These are phyloP conservation scores for Spergularia bocconei DNA, from an alignment of 148 eudicot genomes.

Conservation along the genomic window DNA sequence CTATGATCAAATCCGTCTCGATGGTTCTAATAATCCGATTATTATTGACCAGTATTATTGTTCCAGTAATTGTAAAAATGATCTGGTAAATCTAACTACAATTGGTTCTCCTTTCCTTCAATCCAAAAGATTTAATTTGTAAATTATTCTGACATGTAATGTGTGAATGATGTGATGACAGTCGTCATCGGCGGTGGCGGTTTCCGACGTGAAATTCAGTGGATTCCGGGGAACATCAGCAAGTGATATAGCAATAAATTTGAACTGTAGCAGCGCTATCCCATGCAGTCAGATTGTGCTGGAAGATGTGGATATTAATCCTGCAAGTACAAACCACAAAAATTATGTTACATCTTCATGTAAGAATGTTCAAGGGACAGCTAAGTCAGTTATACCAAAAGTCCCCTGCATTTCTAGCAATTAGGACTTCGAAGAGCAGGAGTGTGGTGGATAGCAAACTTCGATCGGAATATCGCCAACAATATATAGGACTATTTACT, in stretches of 20 bases:
- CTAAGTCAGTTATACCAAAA: neutral
- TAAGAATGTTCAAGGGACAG: neutral
- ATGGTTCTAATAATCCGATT: slow-evolving; percentile 37
- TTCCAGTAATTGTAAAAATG: too few species aligned
- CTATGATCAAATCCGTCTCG: slow-evolving; percentile 35
- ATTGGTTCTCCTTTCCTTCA: too few species aligned
- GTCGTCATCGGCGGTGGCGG: slow-evolving; percentile 11
- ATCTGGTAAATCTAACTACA: too few species aligned
- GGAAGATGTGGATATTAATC: neutral
- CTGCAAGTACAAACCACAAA: neutral
- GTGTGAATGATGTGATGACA: neutral
- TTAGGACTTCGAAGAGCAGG: too few species aligned
- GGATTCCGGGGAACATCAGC: slow-evolving; percentile 19
- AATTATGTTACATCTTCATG: neutral
- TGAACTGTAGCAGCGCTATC: slow-evolving; percentile 15
- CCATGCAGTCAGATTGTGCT: slow-evolving; percentile 6
- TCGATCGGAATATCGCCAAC: too few species aligned
- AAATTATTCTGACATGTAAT: neutral
- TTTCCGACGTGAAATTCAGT: slow-evolving; percentile 9
- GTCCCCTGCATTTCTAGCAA: neutral
- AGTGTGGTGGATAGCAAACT: too few species aligned
- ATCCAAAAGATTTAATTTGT: too few species aligned
- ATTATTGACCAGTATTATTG: slow-evolving; percentile 53
- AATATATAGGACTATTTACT: too few species aligned
- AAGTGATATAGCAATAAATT: slow-evolving; percentile 5